Evolutionary conservation across 2,329 filamentous ascomycete species (phyloP).

Genomic region (Coniochaeta sp.): DNA sequence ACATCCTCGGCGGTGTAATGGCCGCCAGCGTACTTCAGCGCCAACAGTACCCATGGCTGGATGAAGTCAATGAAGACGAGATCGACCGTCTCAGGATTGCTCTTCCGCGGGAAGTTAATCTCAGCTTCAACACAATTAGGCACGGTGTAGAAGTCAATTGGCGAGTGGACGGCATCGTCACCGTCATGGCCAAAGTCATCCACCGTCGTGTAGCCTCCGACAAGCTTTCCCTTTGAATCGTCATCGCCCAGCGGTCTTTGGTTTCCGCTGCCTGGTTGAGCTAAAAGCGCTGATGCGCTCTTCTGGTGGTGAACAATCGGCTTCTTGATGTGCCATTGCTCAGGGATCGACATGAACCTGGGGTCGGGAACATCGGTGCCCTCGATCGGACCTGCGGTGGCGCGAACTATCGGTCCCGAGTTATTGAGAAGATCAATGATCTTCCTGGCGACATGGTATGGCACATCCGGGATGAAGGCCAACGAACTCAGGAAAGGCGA

Average conservation of each 20-base stretch:
- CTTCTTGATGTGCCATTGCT: conserved; percentile 27
- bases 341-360: conserved; percentile 42
- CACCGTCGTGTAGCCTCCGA: conserved; percentile 75
- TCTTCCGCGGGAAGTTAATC: conserved; percentile 50
- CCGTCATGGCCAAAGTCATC: conserved; percentile 81
- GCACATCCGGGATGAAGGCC: conserved; percentile 70
- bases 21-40: conserved; percentile 55
- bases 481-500: conserved; percentile 83
- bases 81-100: conserved; percentile 67
- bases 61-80: conserved; percentile 91
- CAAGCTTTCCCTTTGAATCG: conserved; percentile 31
- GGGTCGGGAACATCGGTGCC: conserved; percentile 24
- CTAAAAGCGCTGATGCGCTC: conserved; percentile 6
- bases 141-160: conserved; percentile 66
- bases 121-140: conserved; percentile 78
- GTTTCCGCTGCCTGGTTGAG: conserved; percentile 4
- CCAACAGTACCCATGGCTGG: conserved; percentile 70
- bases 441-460: conserved; percentile 65
- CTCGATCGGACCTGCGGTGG: conserved; percentile 10
- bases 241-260: conserved; percentile 25
- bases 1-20: conserved; percentile 43
- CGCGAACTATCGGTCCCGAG: conserved; percentile 43
- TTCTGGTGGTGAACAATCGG: conserved; percentile 18
- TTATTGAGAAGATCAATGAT: conserved; percentile 56
- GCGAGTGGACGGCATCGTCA: conserved; percentile 79